Percentiles rank a stretch among this genome's conserved stretches.
These are phyloP conservation scores for Diospyros kaki DNA, from an alignment of 148 eudicot genomes.

Conservation along the genomic window DNA sequence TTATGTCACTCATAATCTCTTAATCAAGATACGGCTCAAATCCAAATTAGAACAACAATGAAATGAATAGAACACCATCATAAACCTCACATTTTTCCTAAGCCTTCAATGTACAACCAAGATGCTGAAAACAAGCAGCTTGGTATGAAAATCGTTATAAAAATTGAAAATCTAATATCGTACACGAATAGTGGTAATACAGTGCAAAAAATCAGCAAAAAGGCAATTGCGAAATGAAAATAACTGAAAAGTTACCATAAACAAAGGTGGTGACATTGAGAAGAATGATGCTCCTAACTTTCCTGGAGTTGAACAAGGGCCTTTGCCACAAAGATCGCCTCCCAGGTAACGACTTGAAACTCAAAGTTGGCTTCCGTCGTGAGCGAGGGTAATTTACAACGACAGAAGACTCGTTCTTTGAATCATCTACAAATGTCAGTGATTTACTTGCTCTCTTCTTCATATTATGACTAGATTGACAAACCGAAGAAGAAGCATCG, in stretches of 20 bases:
- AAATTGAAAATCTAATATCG: not conserved
- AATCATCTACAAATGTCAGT: constrained; percentile 7
- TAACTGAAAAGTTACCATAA: constrained; percentile 31
- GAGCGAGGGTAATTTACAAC: not conserved
- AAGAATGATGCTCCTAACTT: constrained; percentile 56
- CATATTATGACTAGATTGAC: not conserved
- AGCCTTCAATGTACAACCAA: not conserved
- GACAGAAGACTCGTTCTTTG: not conserved
- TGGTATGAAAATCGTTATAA: not conserved
- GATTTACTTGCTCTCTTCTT: constrained; percentile 1
- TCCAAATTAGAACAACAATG: not conserved
- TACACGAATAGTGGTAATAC: not conserved
- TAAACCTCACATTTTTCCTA: not conserved
- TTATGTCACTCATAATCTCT: not conserved
- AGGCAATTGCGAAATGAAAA: not conserved
- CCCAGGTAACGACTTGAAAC: constrained; percentile 32
- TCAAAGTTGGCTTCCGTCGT: not conserved
- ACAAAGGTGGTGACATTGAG: constrained; percentile 57
- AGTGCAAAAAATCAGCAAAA: not conserved
- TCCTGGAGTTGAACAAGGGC: constrained; percentile 45
- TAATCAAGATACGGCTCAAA: not conserved
- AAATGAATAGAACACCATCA: not conserved
- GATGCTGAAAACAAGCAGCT: not conserved
- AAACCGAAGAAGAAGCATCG: not conserved
- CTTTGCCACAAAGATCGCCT: constrained; percentile 45